Conservation (phyloP, 2,329 filamentous ascomycete species). For the Clarireedia monteithiana region DNA sequence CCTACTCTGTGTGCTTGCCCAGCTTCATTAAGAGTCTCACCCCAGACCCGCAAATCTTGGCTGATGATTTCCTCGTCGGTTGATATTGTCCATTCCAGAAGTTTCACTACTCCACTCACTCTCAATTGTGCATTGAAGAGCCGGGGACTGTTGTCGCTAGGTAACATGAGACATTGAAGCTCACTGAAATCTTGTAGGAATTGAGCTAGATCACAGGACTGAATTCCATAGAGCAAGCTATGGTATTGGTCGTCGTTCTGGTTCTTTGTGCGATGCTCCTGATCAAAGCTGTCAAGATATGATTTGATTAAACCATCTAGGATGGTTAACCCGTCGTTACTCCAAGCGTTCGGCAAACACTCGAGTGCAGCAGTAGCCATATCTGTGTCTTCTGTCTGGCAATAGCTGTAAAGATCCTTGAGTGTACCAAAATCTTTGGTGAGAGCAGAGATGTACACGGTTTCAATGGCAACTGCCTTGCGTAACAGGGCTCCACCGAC, state of each 20-base stretch:
- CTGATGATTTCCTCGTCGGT: constrained; percentile 2
- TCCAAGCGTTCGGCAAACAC: constrained; percentile 12
- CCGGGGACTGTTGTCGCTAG: constrained; percentile 17
- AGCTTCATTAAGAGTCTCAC: constrained; percentile 41
- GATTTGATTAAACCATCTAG: background rate
- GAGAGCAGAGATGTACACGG: constrained; percentile 11
- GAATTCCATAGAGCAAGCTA: background rate
- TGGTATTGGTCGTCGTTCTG: background rate
- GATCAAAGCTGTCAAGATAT: background rate
- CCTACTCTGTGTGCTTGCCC: constrained; percentile 42
- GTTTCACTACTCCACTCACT: constrained; percentile 33
- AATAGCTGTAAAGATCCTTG: background rate
- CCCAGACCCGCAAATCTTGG: constrained; percentile 36
- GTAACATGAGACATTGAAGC: background rate
- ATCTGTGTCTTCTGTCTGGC: constrained; percentile 6
- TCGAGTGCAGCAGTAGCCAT: constrained; percentile 9
- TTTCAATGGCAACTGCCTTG: constrained; percentile 8
- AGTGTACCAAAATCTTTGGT: constrained; percentile 4
- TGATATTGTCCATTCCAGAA: constrained; percentile 1
- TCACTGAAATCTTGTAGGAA: background rate
- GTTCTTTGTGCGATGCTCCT: background rate
- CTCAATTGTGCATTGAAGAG: constrained; percentile 43
- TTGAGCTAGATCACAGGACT: constrained; percentile 5
- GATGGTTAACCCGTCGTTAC: background rate
- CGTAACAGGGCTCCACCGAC: constrained; percentile 2